Percentiles rank a stretch among this genome's conserved stretches.
phyloP scores from a whole-genome alignment of 139 green algal genomes.

The Desmodesmus armatus region DNA sequence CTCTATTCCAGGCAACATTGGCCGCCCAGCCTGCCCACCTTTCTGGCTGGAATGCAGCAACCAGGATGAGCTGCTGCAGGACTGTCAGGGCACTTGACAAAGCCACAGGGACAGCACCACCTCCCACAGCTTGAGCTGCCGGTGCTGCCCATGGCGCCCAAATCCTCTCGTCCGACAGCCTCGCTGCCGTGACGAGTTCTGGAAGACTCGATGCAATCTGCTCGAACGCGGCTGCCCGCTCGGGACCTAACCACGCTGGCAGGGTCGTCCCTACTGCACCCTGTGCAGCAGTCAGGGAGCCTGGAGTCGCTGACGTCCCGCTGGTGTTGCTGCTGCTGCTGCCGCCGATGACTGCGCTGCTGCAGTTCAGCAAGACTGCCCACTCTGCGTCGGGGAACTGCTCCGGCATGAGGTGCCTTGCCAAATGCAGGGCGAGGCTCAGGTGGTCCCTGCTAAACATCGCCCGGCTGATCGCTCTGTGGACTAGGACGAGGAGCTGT shows the following conservation, averaged over 20 bases:
- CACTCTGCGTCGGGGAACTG: constrained; percentile 67
- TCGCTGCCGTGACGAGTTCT: constrained; percentile 50
- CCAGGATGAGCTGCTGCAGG: constrained; percentile 72
- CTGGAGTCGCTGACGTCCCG: constrained; percentile 5
- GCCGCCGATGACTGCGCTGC: constrained; percentile 21
- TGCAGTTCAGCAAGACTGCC: constrained; percentile 65
- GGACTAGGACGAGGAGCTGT: constrained; percentile 69
- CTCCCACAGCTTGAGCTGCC: background rate
- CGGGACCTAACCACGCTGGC: constrained; percentile 64
- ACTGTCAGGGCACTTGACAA: constrained; percentile 19
- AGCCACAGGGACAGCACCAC: constrained; percentile 11
- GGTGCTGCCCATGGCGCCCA: constrained; percentile 70
- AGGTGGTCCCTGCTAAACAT: constrained; percentile 86
- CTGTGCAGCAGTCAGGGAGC: background rate
- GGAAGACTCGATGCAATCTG: constrained; percentile 63
- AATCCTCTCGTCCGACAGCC: constrained; percentile 57
- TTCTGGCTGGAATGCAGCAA: constrained; percentile 71
- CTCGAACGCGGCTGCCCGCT: constrained; percentile 43
- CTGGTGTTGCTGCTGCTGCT: background rate
- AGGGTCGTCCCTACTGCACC: background rate
- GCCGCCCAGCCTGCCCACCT: too few species aligned
- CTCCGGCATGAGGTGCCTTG: constrained; percentile 54
- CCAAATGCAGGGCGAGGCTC: constrained; percentile 81
- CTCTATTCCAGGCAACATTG: too few species aligned
- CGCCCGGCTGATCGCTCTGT: constrained; percentile 66